phyloP scores from a whole-genome alignment of 2,329 filamentous ascomycete species.

The Elsinoe perseae region DNA sequence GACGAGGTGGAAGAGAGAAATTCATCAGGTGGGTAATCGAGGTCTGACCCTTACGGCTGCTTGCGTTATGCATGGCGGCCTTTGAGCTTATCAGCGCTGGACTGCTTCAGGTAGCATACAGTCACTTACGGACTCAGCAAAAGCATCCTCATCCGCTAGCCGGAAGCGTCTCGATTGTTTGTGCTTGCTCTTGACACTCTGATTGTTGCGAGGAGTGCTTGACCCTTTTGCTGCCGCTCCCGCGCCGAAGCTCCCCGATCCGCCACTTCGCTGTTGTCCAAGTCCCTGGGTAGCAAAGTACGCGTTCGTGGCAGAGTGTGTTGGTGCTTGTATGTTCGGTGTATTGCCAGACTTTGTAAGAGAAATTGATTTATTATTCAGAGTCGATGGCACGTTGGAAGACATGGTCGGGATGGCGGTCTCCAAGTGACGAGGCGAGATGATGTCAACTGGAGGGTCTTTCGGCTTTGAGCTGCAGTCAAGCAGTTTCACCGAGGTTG shows the following conservation, averaged over 20 bases:
- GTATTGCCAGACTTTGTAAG: constrained; percentile 35
- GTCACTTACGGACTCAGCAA: constrained; percentile 70
- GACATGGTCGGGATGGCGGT: constrained; percentile 30
- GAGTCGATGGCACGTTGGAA: constrained; percentile 35
- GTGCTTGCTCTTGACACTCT: constrained; percentile 72
- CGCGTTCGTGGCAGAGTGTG: constrained; percentile 37
- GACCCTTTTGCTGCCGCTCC: constrained; percentile 32
- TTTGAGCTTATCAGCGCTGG: constrained; percentile 24
- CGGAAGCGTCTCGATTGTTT: constrained; percentile 69
- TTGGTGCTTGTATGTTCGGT: constrained; percentile 35
- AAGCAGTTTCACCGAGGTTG: constrained; percentile 10
- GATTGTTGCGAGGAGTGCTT: constrained; percentile 61
- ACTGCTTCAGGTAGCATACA: constrained; percentile 23
- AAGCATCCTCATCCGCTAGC: constrained; percentile 73
- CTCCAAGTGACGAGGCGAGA: constrained; percentile 14
- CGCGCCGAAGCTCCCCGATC: constrained; percentile 32
- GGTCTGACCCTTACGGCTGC: constrained; percentile 79
- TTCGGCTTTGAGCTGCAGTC: constrained; percentile 8
- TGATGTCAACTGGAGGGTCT: constrained; percentile 16
- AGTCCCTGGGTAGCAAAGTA: constrained; percentile 38
- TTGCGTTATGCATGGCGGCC: constrained; percentile 57
- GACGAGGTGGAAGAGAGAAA: constrained; percentile 72
- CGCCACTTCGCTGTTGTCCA: constrained; percentile 37
- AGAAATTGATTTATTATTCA: constrained; percentile 28
- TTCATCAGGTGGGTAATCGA: constrained; percentile 96